Percentiles rank a stretch among this genome's conserved stretches.
Evolutionary conservation across 352 stramenopile genomes (phyloP).

Genomic region (Pythium aphanidermatum): DNA sequence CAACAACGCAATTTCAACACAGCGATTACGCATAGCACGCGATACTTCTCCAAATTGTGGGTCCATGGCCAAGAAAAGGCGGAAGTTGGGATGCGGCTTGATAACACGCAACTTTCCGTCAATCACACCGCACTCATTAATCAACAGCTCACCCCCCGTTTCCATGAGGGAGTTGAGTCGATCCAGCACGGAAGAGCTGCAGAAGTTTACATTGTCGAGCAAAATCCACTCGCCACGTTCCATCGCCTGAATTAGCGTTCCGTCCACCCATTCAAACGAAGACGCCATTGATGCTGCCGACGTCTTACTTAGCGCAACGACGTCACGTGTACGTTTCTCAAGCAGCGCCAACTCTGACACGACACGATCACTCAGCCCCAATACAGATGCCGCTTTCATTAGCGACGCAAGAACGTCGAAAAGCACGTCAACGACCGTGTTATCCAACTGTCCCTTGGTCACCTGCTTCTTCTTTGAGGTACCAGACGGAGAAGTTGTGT

Average conservation of each 20-base stretch:
- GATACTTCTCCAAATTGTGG: conserved; percentile 95
- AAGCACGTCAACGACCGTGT: conserved; percentile 49
- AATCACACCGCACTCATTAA: conserved; percentile 97
- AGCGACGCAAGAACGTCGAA: conserved; percentile 36
- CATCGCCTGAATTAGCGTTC: conserved; percentile 96
- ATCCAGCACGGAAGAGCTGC: conserved; percentile 98
- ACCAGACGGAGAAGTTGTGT: background rate
- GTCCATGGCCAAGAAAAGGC: conserved; percentile 99
- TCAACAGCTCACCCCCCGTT: conserved; percentile 94
- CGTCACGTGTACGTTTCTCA: conserved; percentile 6
- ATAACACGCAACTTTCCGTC: conserved; percentile 91
- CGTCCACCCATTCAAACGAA: conserved; percentile 98
- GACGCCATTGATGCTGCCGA: conserved; percentile 54
- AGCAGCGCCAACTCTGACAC: conserved; percentile 1
- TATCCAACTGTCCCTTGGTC: conserved; percentile 63
- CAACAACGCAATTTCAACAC: conserved; percentile 92
- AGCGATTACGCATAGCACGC: conserved; percentile 99
- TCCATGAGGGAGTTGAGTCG: conserved; percentile 99
- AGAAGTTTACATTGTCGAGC: conserved; percentile 99
- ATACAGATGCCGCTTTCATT: conserved; percentile 21
- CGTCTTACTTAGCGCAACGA: conserved; percentile 59
- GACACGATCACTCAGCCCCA: background rate
- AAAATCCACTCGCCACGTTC: conserved; percentile 98
- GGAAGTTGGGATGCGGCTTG: conserved; percentile 96
- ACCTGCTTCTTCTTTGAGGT: conserved; percentile 27